Evolutionary conservation across 2,329 filamentous ascomycete genomes (phyloP).

Genomic region (Cladosporium sp.): DNA sequence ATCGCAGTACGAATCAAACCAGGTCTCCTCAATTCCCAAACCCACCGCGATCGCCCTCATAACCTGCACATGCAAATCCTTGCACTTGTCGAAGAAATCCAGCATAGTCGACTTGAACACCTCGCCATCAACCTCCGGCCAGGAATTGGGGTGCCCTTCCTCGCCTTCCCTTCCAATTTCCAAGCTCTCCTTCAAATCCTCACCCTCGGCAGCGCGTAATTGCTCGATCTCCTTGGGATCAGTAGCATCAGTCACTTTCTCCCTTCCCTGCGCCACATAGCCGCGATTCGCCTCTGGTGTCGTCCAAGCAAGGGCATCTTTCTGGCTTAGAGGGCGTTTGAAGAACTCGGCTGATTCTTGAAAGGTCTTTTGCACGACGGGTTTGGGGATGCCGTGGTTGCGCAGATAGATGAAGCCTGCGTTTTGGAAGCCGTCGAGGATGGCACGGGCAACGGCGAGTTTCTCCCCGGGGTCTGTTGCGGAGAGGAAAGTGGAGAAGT

Average conservation of each 20-base stretch:
- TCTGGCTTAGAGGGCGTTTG: constrained; percentile 58
- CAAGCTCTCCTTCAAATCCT: constrained; percentile 58
- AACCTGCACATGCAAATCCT: constrained; percentile 72
- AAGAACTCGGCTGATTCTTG: constrained; percentile 67
- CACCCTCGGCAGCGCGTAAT: constrained; percentile 47
- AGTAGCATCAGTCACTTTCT: constrained; percentile 63
- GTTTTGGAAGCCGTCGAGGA: constrained; percentile 77
- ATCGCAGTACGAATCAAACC: constrained; percentile 76
- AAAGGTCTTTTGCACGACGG: constrained; percentile 47
- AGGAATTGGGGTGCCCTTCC: constrained; percentile 69
- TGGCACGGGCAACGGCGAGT: constrained; percentile 60
- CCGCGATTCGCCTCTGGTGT: constrained; percentile 52
- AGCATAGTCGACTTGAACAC: constrained; percentile 72
- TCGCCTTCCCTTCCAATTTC: constrained; percentile 64
- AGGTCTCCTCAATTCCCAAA: constrained; percentile 66
- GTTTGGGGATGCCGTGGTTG: constrained; percentile 66
- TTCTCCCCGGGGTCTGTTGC: constrained; percentile 20
- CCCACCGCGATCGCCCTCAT: constrained; percentile 62
- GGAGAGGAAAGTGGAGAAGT: constrained; percentile 70
- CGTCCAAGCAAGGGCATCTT: constrained; percentile 65
- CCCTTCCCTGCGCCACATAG: constrained; percentile 55
- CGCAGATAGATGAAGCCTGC: constrained; percentile 85
- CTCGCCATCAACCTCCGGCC: constrained; percentile 66
- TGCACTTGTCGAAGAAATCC: constrained; percentile 72
- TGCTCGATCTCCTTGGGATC: constrained; percentile 56